phyloP scores from a whole-genome alignment of 1,284 basidiomycete genomes.

The Cryptococcus sp. region DNA sequence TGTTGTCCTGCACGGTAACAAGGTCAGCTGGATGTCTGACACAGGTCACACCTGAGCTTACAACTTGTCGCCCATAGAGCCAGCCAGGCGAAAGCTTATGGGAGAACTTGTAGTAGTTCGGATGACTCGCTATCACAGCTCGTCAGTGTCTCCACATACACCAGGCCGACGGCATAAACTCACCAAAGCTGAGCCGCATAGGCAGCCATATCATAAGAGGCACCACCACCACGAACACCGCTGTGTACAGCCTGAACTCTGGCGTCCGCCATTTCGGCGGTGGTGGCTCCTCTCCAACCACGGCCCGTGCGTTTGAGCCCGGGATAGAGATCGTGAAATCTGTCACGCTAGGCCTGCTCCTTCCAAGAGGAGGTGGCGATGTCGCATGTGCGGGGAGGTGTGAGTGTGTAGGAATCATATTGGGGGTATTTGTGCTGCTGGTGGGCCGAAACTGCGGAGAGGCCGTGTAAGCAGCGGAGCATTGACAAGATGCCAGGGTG shows the following conservation, averaged over 20 bases:
- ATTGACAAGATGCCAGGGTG: too few species aligned
- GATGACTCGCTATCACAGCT: conserved; percentile 59
- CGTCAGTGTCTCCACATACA: neutral
- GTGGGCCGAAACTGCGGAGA: too few species aligned
- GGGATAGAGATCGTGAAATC: conserved; percentile 38
- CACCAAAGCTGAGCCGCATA: conserved; percentile 69
- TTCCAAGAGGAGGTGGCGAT: neutral
- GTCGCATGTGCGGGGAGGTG: too few species aligned
- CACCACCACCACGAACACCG: conserved; percentile 62
- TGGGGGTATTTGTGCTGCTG: too few species aligned
- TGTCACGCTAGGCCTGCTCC: conserved; percentile 21
- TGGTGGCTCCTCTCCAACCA: conserved; percentile 10
- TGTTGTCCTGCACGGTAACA: conserved; percentile 63
- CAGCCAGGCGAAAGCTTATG: conserved; percentile 59
- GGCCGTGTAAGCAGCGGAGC: too few species aligned
- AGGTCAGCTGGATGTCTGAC: neutral
- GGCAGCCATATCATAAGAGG: conserved; percentile 80
- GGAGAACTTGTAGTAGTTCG: conserved; percentile 67
- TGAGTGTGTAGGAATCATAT: too few species aligned
- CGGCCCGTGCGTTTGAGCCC: conserved; percentile 9
- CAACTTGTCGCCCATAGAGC: conserved; percentile 52
- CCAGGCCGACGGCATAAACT: conserved; percentile 32
- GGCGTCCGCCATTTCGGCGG: conserved; percentile 66
- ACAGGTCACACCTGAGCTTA: conserved; percentile 26
- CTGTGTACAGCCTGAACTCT: conserved; percentile 78